Evolutionary conservation across 192 early-diverging fungal species (phyloP), one percentile per base, ranked within the genome.

Genomic region (Gamsiella multidivaricata): DNA sequence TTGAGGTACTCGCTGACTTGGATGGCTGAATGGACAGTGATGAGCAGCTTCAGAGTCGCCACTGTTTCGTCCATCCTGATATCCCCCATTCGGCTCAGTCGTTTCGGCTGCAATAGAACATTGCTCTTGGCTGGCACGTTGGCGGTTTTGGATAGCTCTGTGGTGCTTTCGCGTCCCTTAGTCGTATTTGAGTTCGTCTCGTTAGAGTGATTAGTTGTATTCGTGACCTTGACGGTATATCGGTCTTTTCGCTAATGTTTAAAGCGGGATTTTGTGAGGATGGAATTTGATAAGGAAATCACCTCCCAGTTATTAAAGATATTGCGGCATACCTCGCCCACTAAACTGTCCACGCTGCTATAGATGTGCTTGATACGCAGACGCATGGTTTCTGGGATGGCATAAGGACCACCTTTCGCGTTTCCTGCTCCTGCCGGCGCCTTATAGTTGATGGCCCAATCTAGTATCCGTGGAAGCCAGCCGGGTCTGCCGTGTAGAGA

Each of bases 11-110:
- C 84, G 15, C 75, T 54, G 12, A 50, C 42, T 23, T 75, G 61
- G 28, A 88, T 59, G 11, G 86, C 74, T 7, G 83, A 82, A 37
- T 82, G 85, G 2, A 87, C 84, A 5, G 87, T 83, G 10, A 87
- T 85, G 3, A 88, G 63, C 7, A 88, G 60, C 2, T 79, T 81
- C 29, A 88, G 51, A 22, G 84, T 67, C 0, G 87, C 69, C 10
- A 66, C 84, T 22, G 72, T 80, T 15, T 82, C 76, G 42, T 83
- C 83, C 49, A 82, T 70, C 10, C 76, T 51, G 23, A 85, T 80
- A 11, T 83, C 70, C 15, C 61, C 29, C 39, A 83, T 45, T 33
- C 81, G 60, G 11, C 59, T 47, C 14, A 80, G 54, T 28, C 80
- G 71, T 11, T 52, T 69, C 28, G 53, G 69, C 11, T 79, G 69